Evolutionary conservation across 1,284 basidiomycete species (phyloP).

Genomic region (Ceratobasidium sp.): DNA sequence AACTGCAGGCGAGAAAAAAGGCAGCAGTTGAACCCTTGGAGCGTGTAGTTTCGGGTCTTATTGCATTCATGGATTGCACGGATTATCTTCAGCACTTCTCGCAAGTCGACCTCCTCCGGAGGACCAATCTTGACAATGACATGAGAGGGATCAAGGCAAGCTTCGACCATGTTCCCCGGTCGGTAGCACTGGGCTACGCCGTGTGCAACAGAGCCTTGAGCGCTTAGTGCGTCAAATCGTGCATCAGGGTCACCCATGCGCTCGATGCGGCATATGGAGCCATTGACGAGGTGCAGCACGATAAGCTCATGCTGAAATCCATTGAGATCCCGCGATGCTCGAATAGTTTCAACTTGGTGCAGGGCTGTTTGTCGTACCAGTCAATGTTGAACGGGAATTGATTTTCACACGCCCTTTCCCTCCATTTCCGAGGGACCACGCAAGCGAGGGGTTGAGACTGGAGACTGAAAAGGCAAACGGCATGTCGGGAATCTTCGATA

Average conservation of each 20-base stretch:
- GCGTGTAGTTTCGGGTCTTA: slow-evolving; percentile 9
- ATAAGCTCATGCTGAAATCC: slow-evolving; percentile 1
- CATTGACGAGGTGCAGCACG: not conserved
- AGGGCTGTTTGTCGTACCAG: not conserved
- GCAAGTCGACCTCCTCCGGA: not conserved
- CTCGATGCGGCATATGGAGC: not conserved
- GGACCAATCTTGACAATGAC: not conserved
- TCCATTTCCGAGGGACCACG: not conserved
- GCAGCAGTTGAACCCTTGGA: slow-evolving; percentile 2
- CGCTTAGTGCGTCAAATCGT: slow-evolving; percentile 2
- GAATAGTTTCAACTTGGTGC: not conserved
- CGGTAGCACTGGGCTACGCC: not conserved
- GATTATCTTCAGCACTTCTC: not conserved
- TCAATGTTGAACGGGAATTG: not conserved
- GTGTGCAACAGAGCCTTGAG: not conserved
- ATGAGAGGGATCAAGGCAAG: slow-evolving; percentile 3
- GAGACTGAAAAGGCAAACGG: not conserved
- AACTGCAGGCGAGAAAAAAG: too few species aligned
- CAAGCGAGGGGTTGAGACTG: not conserved
- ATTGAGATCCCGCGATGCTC: not conserved
- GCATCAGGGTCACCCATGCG: slow-evolving; percentile 15
- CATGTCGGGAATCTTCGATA: too few species aligned
- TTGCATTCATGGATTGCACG: slow-evolving; percentile 26
- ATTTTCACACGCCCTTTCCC: not conserved
- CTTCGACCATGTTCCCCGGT: not conserved